A percentile compares a stretch with the other conserved stretches of the same genome.
Conservation (phyloP, 345 rosid species). For the Eucalyptus paniculata region DNA sequence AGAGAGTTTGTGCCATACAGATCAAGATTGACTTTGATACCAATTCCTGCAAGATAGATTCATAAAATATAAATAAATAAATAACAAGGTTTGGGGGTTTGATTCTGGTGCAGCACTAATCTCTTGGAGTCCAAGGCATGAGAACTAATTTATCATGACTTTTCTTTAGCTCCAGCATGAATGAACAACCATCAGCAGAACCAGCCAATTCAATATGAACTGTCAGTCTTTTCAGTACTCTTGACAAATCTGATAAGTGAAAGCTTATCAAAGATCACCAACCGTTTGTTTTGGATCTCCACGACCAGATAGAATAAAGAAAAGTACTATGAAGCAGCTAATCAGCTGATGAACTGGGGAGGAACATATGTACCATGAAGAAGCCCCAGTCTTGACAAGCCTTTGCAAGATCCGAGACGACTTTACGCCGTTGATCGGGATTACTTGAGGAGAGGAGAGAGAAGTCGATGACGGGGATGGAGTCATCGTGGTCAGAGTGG, state of each 20-base stretch:
- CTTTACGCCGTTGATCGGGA: constrained; percentile 13
- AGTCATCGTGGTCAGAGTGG: background rate
- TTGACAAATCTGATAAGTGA: background rate
- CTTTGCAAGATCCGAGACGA: constrained; percentile 18
- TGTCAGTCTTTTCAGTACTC: background rate
- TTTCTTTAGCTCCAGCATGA: background rate
- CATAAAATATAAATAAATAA: background rate
- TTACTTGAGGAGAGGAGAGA: constrained; percentile 18
- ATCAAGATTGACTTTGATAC: background rate
- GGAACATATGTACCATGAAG: constrained; percentile 23
- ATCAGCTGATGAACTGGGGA: background rate
- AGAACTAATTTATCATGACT: background rate
- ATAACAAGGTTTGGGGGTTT: fast-evolving
- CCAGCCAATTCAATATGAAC: background rate
- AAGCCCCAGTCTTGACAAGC: constrained; percentile 60
- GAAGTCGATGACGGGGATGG: constrained; percentile 38
- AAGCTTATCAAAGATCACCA: background rate
- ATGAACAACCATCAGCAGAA: background rate
- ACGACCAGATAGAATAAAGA: background rate
- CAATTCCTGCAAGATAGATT: background rate
- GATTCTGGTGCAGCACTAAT: background rate
- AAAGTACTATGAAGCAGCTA: background rate
- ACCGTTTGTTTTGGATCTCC: background rate
- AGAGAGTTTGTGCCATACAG: background rate
- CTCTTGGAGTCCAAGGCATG: background rate